phyloP scores from a whole-genome alignment of 2,329 filamentous ascomycete genomes.

The Xylogone sp. region DNA sequence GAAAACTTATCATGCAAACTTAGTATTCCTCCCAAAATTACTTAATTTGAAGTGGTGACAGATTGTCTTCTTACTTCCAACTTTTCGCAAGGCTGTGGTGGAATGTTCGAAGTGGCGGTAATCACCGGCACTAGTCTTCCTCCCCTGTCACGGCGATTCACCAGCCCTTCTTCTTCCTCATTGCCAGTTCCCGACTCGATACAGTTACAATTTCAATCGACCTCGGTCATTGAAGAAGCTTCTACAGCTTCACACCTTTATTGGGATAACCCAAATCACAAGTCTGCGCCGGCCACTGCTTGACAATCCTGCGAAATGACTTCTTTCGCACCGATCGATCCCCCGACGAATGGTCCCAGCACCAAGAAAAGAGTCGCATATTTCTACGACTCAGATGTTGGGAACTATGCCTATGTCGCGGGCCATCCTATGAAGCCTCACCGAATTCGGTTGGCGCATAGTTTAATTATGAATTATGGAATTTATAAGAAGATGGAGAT shows the following conservation, averaged over 20 bases:
- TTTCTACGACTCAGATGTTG: constrained; percentile 97
- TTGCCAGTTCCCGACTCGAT: not conserved
- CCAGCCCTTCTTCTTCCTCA: not conserved
- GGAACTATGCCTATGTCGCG: constrained; percentile 95
- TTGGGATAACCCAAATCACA: not conserved
- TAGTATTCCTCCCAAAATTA: too few relatives aligned
- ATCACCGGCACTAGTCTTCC: not conserved
- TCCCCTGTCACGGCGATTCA: not conserved
- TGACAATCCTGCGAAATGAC: constrained; percentile 15
- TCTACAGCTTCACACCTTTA: not conserved
- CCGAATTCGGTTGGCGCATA: constrained; percentile 90
- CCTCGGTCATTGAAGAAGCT: not conserved
- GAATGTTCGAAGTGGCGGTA: not conserved
- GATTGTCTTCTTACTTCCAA: not conserved
- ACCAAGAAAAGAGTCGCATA: constrained; percentile 86
- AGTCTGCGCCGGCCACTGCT: constrained; percentile 4
- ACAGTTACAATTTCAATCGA: not conserved
- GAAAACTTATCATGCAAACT: too few relatives aligned
- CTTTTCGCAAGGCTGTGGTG: not conserved
- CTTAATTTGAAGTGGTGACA: too few relatives aligned
- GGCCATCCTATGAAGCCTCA: constrained; percentile 99
- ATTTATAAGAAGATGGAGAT: constrained; percentile 97
- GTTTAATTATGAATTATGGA: constrained; percentile 92
- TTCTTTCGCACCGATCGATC: constrained; percentile 49
- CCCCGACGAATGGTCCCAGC: constrained; percentile 45